Conservation (phyloP, 257 asterid genomes). For the Schizonepeta tenuifolia region DNA sequence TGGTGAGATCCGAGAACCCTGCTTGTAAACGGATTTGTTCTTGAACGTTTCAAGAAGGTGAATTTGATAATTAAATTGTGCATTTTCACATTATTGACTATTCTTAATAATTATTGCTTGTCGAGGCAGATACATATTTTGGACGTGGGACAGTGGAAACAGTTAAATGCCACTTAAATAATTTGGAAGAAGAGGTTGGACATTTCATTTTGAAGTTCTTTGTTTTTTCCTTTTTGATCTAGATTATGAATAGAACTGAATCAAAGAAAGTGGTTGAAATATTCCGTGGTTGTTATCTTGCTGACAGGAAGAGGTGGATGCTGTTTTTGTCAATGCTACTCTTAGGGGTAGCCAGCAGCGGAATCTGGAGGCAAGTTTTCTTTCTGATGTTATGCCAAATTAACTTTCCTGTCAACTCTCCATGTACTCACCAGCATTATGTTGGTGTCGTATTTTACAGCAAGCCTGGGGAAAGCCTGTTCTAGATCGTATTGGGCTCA, state of each 20-base stretch:
- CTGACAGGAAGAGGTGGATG: conserved; percentile 77
- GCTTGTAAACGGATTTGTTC: not conserved
- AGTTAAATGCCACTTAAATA: conserved; percentile 71
- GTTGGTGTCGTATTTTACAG: conserved; percentile 46
- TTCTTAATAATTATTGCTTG: conserved; percentile 10
- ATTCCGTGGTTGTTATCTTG: not conserved
- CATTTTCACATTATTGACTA: conserved; percentile 11
- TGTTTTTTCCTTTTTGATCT: not conserved
- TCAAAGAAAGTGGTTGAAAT: not conserved
- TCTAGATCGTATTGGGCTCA: conserved; percentile 89
- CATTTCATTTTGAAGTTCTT: conserved; percentile 24
- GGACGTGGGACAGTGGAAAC: conserved; percentile 83
- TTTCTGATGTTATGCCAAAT: conserved; percentile 21
- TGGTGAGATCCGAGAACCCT: not conserved
- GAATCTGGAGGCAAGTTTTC: conserved; percentile 76
- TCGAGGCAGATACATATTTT: conserved; percentile 73
- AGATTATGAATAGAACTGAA: not conserved
- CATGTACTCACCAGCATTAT: conserved; percentile 4
- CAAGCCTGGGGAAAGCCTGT: conserved; percentile 85
- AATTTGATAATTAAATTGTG: conserved; percentile 4
- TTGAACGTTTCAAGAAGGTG: conserved; percentile 14
- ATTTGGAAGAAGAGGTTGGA: conserved; percentile 73
- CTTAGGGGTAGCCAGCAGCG: conserved; percentile 88
- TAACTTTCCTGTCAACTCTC: conserved; percentile 14
- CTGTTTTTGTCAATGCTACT: conserved; percentile 85